phyloP scores from a whole-genome alignment of 192 early-diverging fungal genomes.

The Dispira simplex region DNA sequence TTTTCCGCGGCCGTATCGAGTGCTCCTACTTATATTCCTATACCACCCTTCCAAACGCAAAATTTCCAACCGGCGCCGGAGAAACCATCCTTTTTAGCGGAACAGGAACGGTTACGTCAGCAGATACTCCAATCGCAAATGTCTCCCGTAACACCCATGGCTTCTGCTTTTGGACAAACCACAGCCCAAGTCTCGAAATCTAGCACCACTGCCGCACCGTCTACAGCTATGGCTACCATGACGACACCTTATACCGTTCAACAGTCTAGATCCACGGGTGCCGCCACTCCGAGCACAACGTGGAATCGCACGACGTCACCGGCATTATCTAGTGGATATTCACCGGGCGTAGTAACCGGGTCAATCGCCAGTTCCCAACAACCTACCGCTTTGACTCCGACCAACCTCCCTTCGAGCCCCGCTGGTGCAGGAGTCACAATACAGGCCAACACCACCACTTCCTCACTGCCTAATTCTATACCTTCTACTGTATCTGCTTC shows the following conservation, averaged over 20 bases:
- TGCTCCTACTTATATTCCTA: neutral
- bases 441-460: too few species aligned
- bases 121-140: neutral
- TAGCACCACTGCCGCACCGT: neutral
- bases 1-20: neutral
- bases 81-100: neutral
- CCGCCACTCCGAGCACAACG: neutral
- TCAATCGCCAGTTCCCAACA: too few species aligned
- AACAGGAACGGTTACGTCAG: conserved; percentile 6
- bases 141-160: neutral
- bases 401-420: too few species aligned
- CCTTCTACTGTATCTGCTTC: too few species aligned
- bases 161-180: neutral
- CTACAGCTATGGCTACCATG: neutral
- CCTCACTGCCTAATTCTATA: too few species aligned
- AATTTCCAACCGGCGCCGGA: conserved; percentile 2
- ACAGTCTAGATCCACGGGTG: too few species aligned
- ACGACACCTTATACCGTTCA: neutral
- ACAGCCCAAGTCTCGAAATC: neutral
- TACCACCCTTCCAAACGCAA: conserved; percentile 3
- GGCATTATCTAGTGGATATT: neutral
- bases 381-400: too few species aligned
- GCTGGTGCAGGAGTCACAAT: too few species aligned
- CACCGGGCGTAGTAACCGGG: too few species aligned
- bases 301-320: neutral